Base-by-base conservation (phyloP, 2,329 filamentous ascomycete genomes). In the Cercospora zeae-maydis region DNA sequence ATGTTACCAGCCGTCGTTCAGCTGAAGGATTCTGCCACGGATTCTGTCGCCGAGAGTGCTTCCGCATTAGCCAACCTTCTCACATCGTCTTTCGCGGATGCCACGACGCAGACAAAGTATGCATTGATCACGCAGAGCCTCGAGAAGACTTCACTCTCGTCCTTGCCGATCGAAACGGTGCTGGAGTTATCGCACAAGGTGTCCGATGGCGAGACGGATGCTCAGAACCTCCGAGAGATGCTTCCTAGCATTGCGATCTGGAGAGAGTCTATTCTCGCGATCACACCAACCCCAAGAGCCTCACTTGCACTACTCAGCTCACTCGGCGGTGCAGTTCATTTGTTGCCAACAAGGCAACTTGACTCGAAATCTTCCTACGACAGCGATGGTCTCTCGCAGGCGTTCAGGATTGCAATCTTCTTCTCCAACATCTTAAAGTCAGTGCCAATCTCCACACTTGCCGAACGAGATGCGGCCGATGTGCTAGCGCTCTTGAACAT, bases 351-450 rank as follows among this genome's bases (percentile, higher is more conserved):
- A 58, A 62, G 73, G 19, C 55, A 65, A 13, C 30, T 42, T 62
- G 37, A 49, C 6, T 59, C 67, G 63, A 51, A 64, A 49, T 76
- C 24, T n/a, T 39, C 63, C 3, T 69, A 64, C 56, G 92, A 96
- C 72, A 79, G 83, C 3, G 84, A 85, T 66, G 90, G 90, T 0
- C 85, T 87, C 33, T 91, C 91, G 1, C 80, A 90, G 59, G 86
- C 91, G 0, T 84, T 91, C 13, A 84, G 93, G 60, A 90, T 96
- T 79, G 86, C 88, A 0, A 81, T 88, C 54, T 96, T 92, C 73
- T 83, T 86, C 0, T 80, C 82, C 5, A 82, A 82, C 54, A 73
- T 95, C 0, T 73, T 92, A 33, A 76, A 78, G 16, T 75, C 74
- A 1, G 75, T 75, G 2, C 16, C 53, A 13, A 16, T 14, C 13